phyloP scores from a whole-genome alignment of 306 rosid species.

The Benincasa hispida region DNA sequence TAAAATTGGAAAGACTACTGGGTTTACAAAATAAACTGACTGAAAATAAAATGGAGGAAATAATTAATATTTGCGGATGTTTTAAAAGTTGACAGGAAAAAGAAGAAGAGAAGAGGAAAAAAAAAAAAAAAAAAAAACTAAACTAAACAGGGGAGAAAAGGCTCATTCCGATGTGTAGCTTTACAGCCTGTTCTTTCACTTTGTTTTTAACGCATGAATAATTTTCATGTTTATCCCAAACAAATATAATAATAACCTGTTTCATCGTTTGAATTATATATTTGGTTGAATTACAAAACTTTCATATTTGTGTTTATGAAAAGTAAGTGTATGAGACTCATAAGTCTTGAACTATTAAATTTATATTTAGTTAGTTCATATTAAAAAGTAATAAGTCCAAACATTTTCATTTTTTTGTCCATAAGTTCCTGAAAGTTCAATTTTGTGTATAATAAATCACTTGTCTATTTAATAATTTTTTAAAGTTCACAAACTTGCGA shows the following conservation, averaged over 20 bases:
- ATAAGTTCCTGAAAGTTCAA: no score
- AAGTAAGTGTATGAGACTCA: no score
- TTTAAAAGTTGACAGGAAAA: not conserved
- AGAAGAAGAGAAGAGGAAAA: not conserved
- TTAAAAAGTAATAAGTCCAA: no score
- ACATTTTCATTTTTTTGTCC: no score
- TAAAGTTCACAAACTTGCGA: no score
- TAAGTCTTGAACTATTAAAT: no score
- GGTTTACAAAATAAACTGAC: not conserved
- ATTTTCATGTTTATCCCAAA: not conserved
- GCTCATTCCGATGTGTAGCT: not conserved
- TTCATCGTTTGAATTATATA: not conserved
- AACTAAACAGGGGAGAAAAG: not conserved
- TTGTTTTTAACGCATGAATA: not conserved
- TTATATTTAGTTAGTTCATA: no score
- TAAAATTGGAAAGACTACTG: not conserved
- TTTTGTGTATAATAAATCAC: no score
- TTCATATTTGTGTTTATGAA: no score
- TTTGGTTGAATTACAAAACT: no score
- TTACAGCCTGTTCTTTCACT: slow-evolving; percentile 1
- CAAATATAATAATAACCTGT: not conserved
- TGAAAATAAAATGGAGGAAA: not conserved
- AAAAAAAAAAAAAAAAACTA: no score
- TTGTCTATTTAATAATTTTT: no score
- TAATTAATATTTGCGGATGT: not conserved